Evolutionary conservation across 169 alveolate genomes (phyloP), one percentile per base, ranked within the genome.

Genomic region (Amoebophrya sp.): DNA sequence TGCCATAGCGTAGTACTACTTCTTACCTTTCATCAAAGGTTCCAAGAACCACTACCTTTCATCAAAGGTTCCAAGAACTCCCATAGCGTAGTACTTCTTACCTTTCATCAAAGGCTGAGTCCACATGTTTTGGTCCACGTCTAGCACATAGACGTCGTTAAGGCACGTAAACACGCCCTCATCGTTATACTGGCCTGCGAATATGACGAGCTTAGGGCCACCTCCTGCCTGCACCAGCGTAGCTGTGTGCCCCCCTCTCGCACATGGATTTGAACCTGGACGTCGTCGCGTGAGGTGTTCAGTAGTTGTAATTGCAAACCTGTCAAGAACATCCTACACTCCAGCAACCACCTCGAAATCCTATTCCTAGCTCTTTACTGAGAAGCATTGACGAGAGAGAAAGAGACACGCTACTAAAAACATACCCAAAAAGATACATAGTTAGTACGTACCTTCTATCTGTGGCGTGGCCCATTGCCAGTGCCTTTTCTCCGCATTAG

Each of bases 181-280:
- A 0, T 89, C 90, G 38, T 95, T 95, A 77, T 94, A 96, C 93
- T 96, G 98, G 18, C 98, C 98, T 78, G 98, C 98, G 92, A 97
- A 97, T n/a, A 96, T 94, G 36, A 96, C 96, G 24, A 97, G 93
- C 18, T 97, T 95, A 0, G 97, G 96, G 41, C 97, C 97, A 36
- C 83, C 26, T 0, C 83, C 83, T 26, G 33, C 83, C 33, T 18
- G 2, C 38, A 96, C 95, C 41, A 96, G 95, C 23, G 98, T 97
- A 23, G 98, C 98, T 29, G 97, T 93, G 94, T 97, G 98, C 14
- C 98, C 98, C 53, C 98, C 98, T 93, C 98, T 93, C 24, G 98
- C 96, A 76, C 96, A 93, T 41, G 98, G 98, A 18, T 65, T 65
- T 29, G 36, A 12, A 65, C 83, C 76, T 53, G 76, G n/a, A 23